phyloP scores from a whole-genome alignment of 106 monocot genomes.

The Dioscorea dumetorum region DNA sequence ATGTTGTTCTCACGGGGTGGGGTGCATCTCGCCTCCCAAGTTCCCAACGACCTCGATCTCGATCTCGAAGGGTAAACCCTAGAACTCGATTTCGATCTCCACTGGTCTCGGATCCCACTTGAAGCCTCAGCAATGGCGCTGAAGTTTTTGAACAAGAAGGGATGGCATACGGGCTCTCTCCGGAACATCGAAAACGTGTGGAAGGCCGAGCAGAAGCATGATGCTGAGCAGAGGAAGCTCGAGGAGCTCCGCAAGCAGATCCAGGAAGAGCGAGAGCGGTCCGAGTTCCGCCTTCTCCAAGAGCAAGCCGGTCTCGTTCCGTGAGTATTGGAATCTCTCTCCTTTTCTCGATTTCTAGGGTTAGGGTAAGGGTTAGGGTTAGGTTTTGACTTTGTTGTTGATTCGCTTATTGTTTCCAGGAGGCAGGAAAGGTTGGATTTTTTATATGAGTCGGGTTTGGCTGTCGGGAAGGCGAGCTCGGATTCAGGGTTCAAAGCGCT shows the following conservation, averaged over 20 bases:
- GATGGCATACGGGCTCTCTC: slow-evolving; percentile 98
- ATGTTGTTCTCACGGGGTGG: too few species aligned
- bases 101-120: too few species aligned
- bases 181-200: slow-evolving; percentile 99
- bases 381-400: neutral
- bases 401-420: slow-evolving; percentile 15
- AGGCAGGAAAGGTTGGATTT: slow-evolving; percentile 94
- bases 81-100: too few species aligned
- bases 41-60: too few species aligned
- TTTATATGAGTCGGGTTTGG: slow-evolving; percentile 89
- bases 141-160: slow-evolving; percentile 99
- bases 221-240: slow-evolving; percentile 76
- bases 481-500: slow-evolving; percentile 67
- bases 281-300: slow-evolving; percentile 84
- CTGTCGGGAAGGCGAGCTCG: slow-evolving; percentile 77
- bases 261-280: slow-evolving; percentile 84
- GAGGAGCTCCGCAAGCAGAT: slow-evolving; percentile 97
- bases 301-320: slow-evolving; percentile 85
- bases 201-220: slow-evolving; percentile 98
- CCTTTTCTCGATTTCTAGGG: slow-evolving; percentile 8
- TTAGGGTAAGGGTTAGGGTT: slow-evolving; percentile 29
- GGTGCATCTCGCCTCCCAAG: too few species aligned
- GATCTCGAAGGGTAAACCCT: too few species aligned
- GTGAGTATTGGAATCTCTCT: slow-evolving; percentile 22
- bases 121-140: slow-evolving; percentile 48